Conservation (phyloP, 202 grass and related monocot genomes). For the Cymbopogon flexuosus region DNA sequence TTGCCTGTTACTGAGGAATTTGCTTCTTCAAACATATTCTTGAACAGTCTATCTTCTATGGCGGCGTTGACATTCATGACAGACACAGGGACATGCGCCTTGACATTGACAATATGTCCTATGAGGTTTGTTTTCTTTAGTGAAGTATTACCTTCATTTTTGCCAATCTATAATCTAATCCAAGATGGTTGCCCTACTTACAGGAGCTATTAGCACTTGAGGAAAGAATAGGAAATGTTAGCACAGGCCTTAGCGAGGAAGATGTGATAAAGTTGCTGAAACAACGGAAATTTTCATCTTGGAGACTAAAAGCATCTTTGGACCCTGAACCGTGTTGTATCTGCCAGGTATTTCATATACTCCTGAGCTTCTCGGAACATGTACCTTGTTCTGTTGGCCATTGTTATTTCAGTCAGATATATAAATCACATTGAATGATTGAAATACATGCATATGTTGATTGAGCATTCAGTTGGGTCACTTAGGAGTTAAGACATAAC, state of each 20-base stretch:
- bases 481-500: too few relatives aligned
- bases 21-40: conserved; percentile 21
- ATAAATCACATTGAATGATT: background rate
- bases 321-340: conserved; percentile 84
- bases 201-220: conserved; percentile 83
- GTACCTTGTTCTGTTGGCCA: background rate
- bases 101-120: conserved; percentile 98
- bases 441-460: background rate
- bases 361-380: background rate
- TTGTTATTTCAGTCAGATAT: background rate
- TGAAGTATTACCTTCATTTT: background rate
- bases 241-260: conserved; percentile 62
- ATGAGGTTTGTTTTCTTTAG: conserved; percentile 65
- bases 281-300: conserved; percentile 55
- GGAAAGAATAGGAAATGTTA: conserved; percentile 96
- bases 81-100: conserved; percentile 98
- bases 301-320: conserved; percentile 32
- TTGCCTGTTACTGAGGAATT: conserved; percentile 3
- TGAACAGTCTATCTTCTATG: conserved; percentile 75
- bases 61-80: conserved; percentile 70
- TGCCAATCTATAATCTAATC: background rate
- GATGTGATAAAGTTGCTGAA: conserved; percentile 62
- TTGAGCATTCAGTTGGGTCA: background rate
- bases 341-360: conserved; percentile 67
- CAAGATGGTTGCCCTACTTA: conserved; percentile 26